Base-by-base conservation (phyloP, 306 rosid genomes). In the Carpinus viminea region DNA sequence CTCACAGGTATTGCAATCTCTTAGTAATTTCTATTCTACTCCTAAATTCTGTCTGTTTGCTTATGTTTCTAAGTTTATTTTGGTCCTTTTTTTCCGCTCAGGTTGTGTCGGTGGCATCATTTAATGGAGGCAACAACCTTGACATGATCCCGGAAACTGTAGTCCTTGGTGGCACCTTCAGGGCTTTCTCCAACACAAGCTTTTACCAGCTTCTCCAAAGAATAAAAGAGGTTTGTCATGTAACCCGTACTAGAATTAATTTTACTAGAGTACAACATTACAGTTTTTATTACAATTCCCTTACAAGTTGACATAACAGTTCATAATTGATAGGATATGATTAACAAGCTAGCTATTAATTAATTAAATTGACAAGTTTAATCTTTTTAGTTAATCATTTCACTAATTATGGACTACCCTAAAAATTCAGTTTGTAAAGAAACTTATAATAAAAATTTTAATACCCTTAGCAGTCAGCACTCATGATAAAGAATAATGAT, bases 181-280 rank as follows among this genome's bases (percentile, higher is more conserved):
- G 98, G 74, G 97, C 97, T 8, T 95, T 89, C 93, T 95, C 98
- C 71, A 95, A 95, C 80, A 64, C 89, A 36, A 94, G 93, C 82
- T 92, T 92, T 85, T 92, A 91, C 86, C 93, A 85, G 76, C 79
- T 92, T 51, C 93, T 89, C 50, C 82, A 83, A 73, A 89, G 98
- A 79, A 94, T 94, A 85, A 83, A 87, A 70, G 91, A 94, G 98
- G 98, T 94, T 73, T 16, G 73, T 59, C 52, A 8, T 26, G 18
- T 8, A 70, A 70, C 18, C 43, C 2, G 68, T 48, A 72, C 48
- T 9, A 0, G 12, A 2, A 68, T 68, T 8, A 41, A 18, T 41
- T 2, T 1, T 48, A 68, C 2, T 0, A 9, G 0, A 3, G 7
- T 68, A 38, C 15, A 11, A 41, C 1, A 18, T 48, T 47, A 47